phyloP scores from a whole-genome alignment of 73 alveolate species.

The Tetrahymena thermophila region DNA sequence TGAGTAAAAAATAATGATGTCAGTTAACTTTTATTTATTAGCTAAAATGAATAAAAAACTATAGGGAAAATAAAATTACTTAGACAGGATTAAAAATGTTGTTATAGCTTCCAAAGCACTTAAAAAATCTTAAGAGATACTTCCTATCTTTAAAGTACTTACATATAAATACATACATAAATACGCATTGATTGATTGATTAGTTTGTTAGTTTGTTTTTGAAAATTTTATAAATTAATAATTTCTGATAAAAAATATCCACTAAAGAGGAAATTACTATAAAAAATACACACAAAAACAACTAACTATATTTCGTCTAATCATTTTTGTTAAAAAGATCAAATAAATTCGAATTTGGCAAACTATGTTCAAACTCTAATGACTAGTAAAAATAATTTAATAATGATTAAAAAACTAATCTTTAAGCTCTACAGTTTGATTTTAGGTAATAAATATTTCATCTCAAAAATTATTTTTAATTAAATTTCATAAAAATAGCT shows the following conservation, averaged over 20 bases:
- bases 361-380: background rate
- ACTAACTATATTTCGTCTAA: background rate
- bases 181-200: background rate
- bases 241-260: background rate
- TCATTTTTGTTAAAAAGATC: background rate
- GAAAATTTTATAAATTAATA: no score
- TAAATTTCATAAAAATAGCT: background rate
- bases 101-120: background rate
- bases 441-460: background rate
- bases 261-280: background rate
- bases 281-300: no score
- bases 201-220: background rate
- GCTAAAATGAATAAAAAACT: background rate
- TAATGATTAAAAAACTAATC: background rate
- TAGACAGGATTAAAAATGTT: background rate
- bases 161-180: no score
- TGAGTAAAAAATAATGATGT: background rate
- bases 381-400: no score
- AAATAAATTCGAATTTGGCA: background rate
- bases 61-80: background rate
- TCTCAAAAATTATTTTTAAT: background rate
- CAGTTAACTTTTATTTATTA: background rate
- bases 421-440: background rate
- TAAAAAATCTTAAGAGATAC: background rate
- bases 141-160: background rate